phyloP scores from a whole-genome alignment of 1,284 basidiomycete genomes.

The Sporisorium exsertum region DNA sequence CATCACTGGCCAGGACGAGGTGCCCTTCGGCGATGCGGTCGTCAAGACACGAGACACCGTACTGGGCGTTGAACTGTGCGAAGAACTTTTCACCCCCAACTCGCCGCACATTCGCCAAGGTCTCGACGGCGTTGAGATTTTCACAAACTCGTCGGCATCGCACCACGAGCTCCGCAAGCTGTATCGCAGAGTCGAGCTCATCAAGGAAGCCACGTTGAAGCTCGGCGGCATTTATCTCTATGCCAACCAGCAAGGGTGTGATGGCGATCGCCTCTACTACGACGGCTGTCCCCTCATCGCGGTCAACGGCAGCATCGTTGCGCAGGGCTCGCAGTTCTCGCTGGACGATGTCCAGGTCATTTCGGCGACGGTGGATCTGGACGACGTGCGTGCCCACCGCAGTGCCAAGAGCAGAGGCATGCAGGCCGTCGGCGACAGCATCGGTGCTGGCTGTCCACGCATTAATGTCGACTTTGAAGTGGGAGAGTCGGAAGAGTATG shows the following conservation, averaged over 20 bases:
- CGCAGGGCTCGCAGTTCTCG: conserved; percentile 96
- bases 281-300: conserved; percentile 97
- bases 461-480: conserved; percentile 72
- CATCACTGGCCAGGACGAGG: conserved; percentile 91
- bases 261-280: conserved; percentile 96
- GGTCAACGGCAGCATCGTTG: conserved; percentile 89
- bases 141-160: conserved; percentile 96
- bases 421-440: conserved; percentile 78
- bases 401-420: conserved; percentile 81
- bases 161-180: conserved; percentile 98
- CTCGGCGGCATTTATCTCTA: conserved; percentile 96
- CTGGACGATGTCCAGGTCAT: conserved; percentile 95
- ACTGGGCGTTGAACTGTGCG: conserved; percentile 94
- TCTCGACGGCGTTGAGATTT: conserved; percentile 96
- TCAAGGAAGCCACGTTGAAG: conserved; percentile 97
- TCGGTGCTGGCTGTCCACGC: conserved; percentile 74
- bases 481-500: conserved; percentile 69
- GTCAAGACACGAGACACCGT: conserved; percentile 93
- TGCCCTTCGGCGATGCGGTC: conserved; percentile 95
- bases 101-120: conserved; percentile 98
- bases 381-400: conserved; percentile 90
- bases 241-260: conserved; percentile 98
- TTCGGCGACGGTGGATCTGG: conserved; percentile 92
- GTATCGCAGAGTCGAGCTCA: conserved; percentile 88
- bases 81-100: conserved; percentile 95